A percentile compares a stretch with the other conserved stretches of the same genome.
phyloP scores from a whole-genome alignment of 176 grass and related monocot genomes.

The Raddia distichophylla region DNA sequence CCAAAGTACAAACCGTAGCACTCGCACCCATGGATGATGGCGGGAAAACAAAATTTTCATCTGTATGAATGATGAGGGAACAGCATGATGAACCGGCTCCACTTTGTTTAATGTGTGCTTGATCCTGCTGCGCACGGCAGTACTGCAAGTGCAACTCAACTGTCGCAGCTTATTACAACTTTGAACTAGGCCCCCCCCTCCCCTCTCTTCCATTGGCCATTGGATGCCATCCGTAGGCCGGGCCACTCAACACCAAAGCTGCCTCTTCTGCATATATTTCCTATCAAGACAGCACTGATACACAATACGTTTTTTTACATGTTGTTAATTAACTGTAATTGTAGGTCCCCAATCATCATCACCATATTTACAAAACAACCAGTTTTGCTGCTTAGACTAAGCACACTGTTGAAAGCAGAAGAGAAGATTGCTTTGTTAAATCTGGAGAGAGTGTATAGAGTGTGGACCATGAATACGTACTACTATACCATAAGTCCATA shows the following conservation, averaged over 20 bases:
- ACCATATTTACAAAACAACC: neutral
- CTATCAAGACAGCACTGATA: neutral
- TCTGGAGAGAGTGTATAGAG: neutral
- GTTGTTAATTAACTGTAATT: neutral
- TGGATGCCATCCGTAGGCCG: neutral
- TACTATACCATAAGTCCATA: no score
- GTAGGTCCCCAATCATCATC: no score
- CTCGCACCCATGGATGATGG: neutral
- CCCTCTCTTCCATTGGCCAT: no score
- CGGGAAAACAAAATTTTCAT: neutral
- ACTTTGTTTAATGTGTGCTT: constrained; percentile 25
- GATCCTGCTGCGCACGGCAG: neutral
- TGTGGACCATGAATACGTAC: neutral
- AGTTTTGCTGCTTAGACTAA: neutral
- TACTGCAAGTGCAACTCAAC: neutral
- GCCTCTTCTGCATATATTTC: neutral
- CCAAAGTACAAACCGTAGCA: neutral
- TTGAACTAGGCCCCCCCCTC: no score
- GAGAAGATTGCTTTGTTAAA: neutral
- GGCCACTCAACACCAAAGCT: neutral
- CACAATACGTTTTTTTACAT: neutral
- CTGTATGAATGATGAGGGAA: neutral
- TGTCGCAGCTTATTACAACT: no score
- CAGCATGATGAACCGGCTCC: neutral
- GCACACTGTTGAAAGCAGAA: neutral